A percentile compares a stretch with the other conserved stretches of the same genome.
phyloP scores from a whole-genome alignment of 1,284 basidiomycete species.

The Hemileia vastatrix region DNA sequence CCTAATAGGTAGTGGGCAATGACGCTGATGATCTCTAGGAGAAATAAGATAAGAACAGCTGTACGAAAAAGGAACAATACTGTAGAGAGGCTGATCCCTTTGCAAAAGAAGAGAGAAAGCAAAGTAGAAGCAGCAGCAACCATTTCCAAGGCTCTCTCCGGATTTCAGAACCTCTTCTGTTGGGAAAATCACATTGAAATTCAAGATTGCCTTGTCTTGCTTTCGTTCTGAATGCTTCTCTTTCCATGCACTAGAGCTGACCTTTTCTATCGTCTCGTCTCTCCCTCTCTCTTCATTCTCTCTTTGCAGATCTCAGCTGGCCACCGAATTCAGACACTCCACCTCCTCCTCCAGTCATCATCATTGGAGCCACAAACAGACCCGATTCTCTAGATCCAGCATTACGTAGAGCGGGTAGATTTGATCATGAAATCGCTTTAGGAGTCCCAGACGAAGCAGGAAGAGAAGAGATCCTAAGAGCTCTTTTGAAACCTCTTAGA shows the following conservation, averaged over 20 bases:
- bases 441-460: constrained; percentile 87
- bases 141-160: background rate
- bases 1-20: too few species aligned
- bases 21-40: too few species aligned
- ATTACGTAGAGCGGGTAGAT: constrained; percentile 79
- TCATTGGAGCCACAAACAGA: constrained; percentile 92
- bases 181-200: too few species aligned
- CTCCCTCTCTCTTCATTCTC: constrained; percentile 3
- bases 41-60: too few species aligned
- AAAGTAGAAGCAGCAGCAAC: constrained; percentile 21
- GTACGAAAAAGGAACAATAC: too few species aligned
- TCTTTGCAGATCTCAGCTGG: constrained; percentile 28
- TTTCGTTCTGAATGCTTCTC: too few species aligned
- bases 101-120: constrained; percentile 25
- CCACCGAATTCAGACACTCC: constrained; percentile 15
- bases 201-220: too few species aligned
- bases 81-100: too few species aligned
- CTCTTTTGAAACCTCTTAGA: constrained; percentile 63
- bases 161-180: background rate
- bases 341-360: constrained; percentile 60
- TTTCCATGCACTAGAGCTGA: background rate
- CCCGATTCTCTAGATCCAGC: constrained; percentile 91
- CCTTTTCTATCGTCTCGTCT: too few species aligned
- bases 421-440: constrained; percentile 96
- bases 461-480: constrained; percentile 77